Base-by-base conservation (phyloP, 352 stramenopile genomes). In the Globisporangium nagaii region DNA sequence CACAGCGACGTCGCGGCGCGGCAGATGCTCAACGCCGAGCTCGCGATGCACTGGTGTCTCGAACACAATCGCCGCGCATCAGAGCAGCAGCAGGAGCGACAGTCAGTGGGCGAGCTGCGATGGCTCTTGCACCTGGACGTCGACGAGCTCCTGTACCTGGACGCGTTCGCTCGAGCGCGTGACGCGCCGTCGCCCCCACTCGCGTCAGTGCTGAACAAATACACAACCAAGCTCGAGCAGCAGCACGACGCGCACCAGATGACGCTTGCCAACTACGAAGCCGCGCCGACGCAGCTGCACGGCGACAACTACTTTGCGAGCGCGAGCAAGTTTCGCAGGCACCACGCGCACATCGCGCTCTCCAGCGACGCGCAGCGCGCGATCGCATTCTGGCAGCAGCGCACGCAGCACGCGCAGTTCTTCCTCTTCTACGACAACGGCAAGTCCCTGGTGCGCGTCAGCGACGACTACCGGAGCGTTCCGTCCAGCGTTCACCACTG, bases 371-470 rank as follows among this genome's bases (percentile, higher is more conserved):
- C 67, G 2, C 60, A 70, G 2, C 17, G 11, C 5, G 45, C 40
- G 3, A 37, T 79, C n/a, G 49, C 31, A 8, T 60, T 51, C 34
- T 79, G 69, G 69, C 66, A 68, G 19, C 13, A 36, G 5, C 58
- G 61, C 9, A 65, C 69, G n/a, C 31, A 34, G n/a, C 49, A 62
- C 20, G 20, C 31, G 0, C 69, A 75, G 56, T 79, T 67, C 39
- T 78, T 78, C 40, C 58, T 75, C 9, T 78, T 71, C 39, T 78
- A 78, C 63, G 69, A 78, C 56, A 78, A 75, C 27, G 69, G 66
- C 34, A 79, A 79, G 34, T 63, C 69, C 13, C 47, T 75, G 15
- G 69, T 73, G 8, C 66, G 66, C n/a, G 57, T 78, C 1, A 53
- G 49, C 7, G 31, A 20, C 8, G 15, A 51, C 17, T 55, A 3